Percentiles rank a stretch among this genome's conserved stretches.
phyloP scores from a whole-genome alignment of 176 grass and related monocot genomes.

The Lolium multiflorum region DNA sequence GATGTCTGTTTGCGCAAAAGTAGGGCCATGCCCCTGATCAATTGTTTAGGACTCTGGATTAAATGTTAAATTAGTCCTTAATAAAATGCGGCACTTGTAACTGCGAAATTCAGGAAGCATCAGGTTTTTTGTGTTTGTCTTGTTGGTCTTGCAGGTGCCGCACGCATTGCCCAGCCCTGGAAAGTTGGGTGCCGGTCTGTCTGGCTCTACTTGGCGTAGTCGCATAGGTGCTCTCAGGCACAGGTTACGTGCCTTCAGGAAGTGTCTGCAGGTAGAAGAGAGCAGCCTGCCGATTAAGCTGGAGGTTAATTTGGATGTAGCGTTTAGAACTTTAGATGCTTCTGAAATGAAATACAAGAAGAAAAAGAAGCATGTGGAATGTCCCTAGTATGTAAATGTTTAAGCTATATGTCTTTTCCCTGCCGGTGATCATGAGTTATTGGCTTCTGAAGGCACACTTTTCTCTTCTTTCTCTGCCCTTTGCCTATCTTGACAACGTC shows the following conservation, averaged over 20 bases:
- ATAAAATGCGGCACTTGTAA: not conserved
- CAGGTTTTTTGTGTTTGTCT: not conserved
- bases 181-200: not conserved
- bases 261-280: not conserved
- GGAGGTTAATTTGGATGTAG: not conserved
- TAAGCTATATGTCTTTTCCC: too few species aligned
- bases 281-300: not conserved
- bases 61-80: not conserved
- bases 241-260: not conserved
- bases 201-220: not conserved
- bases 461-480: too few species aligned
- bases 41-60: not conserved
- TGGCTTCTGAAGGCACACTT: too few species aligned
- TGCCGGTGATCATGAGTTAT: too few species aligned
- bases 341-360: too few species aligned
- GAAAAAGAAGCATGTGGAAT: not conserved
- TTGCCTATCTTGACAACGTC: too few species aligned
- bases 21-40: not conserved
- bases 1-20: not conserved
- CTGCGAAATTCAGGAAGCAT: not conserved
- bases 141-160: too few species aligned
- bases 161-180: not conserved
- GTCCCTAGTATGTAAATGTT: not conserved
- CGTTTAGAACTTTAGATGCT: not conserved
- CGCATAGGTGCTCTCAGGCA: not conserved